Conservation (phyloP, 2,329 filamentous ascomycete species). For the Microdochium trichocladiopsis region DNA sequence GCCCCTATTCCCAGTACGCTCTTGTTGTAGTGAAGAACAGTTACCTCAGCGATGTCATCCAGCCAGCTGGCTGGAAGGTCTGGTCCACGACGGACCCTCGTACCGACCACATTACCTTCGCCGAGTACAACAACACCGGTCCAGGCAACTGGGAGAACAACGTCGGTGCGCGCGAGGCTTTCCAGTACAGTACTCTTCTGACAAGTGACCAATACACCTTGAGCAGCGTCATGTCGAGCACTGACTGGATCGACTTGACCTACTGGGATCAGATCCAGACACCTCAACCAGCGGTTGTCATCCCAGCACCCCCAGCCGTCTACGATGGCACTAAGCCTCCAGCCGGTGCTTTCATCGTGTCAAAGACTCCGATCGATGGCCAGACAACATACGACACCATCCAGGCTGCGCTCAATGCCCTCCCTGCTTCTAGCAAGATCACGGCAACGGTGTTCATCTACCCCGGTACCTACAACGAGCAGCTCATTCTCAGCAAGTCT, state of each 20-base stretch:
- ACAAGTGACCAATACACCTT: slow-evolving; percentile 13
- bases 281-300: slow-evolving; percentile 10
- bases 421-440: slow-evolving; percentile 24
- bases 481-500: slow-evolving; percentile 27
- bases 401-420: slow-evolving; percentile 23
- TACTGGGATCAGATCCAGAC: slow-evolving; percentile 14
- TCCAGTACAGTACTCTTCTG: slow-evolving; percentile 12
- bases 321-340: slow-evolving; percentile 20
- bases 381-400: slow-evolving; percentile 26
- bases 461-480: slow-evolving; percentile 28
- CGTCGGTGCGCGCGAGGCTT: slow-evolving; percentile 10
- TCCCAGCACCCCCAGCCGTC: slow-evolving; percentile 2
- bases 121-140: slow-evolving; percentile 48
- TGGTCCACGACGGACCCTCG: slow-evolving; percentile 29
- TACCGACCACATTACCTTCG: slow-evolving; percentile 40
- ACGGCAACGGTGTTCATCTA: slow-evolving; percentile 31
- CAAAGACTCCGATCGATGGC: slow-evolving; percentile 23
- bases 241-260: slow-evolving; percentile 16
- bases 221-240: slow-evolving; percentile 13
- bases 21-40: slow-evolving; percentile 44
- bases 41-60: slow-evolving; percentile 39
- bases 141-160: slow-evolving; percentile 23
- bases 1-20: slow-evolving; percentile 44
- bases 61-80: slow-evolving; percentile 39
- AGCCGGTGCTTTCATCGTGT: slow-evolving; percentile 20